phyloP scores from a whole-genome alignment of 2,329 filamentous ascomycete species.

The Ceratocystis eucalypticola region DNA sequence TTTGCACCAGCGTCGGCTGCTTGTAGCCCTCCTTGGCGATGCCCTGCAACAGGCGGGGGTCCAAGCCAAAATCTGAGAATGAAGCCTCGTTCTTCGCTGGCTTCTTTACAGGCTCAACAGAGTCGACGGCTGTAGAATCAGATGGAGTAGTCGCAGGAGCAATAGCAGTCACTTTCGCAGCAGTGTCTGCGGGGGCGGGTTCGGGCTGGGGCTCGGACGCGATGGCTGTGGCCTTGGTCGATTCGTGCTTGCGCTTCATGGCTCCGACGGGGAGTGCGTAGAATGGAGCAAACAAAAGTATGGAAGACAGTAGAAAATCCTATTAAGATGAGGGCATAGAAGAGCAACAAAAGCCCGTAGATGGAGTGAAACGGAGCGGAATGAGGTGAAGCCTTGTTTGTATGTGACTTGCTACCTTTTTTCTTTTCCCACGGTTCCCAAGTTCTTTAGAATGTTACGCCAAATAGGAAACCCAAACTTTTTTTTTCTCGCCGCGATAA shows the following conservation, averaged over 20 bases:
- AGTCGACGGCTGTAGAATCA: neutral
- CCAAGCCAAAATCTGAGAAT: constrained; percentile 68
- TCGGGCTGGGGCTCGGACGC: neutral
- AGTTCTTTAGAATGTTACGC: neutral
- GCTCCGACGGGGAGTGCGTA: neutral
- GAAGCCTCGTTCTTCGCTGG: constrained; percentile 26
- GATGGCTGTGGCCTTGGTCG: constrained; percentile 29
- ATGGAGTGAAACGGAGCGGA: neutral
- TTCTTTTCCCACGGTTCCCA: neutral
- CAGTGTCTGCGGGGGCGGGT: constrained; percentile 19
- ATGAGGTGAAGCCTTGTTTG: neutral
- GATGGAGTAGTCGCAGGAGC: constrained; percentile 19
- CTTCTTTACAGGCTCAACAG: neutral
- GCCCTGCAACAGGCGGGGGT: constrained; percentile 73
- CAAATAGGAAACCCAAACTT: constrained; percentile 7
- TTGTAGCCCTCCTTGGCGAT: constrained; percentile 73
- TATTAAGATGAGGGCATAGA: constrained; percentile 19
- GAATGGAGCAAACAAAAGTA: constrained; percentile 13
- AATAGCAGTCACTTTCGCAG: constrained; percentile 20
- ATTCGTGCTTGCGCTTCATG: constrained; percentile 51
- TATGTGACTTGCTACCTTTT: neutral
- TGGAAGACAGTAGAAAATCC: constrained; percentile 13
- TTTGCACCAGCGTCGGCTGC: constrained; percentile 78
- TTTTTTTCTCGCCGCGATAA: constrained; percentile 18
- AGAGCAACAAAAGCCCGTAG: neutral